Evolutionary conservation across 2,329 filamentous ascomycete genomes (phyloP), one percentile per base, ranked within the genome.

Genomic region (Chaetomium globosum): DNA sequence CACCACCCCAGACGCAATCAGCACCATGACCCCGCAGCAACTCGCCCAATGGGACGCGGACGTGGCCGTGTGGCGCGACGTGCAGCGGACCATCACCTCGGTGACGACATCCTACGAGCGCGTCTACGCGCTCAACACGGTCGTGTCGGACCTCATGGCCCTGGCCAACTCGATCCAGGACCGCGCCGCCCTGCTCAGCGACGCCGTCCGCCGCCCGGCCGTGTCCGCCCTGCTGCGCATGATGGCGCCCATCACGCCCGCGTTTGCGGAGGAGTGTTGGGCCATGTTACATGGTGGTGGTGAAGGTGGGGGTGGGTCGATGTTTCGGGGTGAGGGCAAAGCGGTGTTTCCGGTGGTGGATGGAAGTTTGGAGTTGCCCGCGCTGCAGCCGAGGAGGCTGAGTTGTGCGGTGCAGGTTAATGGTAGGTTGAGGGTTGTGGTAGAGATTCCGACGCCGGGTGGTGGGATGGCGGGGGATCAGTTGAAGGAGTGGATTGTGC

Each of bases 241-340:
- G 79, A 80, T 93, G 71, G 90, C 91, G 0, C 93, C 93, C 4
- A 87, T 96, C 60, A 86, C 90, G 0, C 93, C 93, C 0, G 91
- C 90, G 0, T 87, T 95, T 65, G 84, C 91, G 1, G 92, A 94
- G 71, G 91, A 96, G 78, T 91, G 87, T 75, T 96, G 91, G 91
- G 81, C 84, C 67, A 72, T 84, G 1, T 80, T 93, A 3, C 74
- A 78, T 1, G 6, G 16, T 1, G 52, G 12, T 7, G 39, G 39
- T 4, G 33, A 36, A 9, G 43, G 70, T 0, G 55, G 70, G 1
- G 36, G 70, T 0, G 56, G 71, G 1, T 81, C 81, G 39, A 75
- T 83, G 63, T 82, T 83, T 69, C 62, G 69, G 48, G 71, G 75
- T 49, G 48, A 57, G 46, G 36, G 51, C 28, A 63, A 33, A 19